A percentile compares a stretch with the other conserved stretches of the same genome.
Conservation (phyloP, 164 flowering plant species). For the Saururus chinensis region DNA sequence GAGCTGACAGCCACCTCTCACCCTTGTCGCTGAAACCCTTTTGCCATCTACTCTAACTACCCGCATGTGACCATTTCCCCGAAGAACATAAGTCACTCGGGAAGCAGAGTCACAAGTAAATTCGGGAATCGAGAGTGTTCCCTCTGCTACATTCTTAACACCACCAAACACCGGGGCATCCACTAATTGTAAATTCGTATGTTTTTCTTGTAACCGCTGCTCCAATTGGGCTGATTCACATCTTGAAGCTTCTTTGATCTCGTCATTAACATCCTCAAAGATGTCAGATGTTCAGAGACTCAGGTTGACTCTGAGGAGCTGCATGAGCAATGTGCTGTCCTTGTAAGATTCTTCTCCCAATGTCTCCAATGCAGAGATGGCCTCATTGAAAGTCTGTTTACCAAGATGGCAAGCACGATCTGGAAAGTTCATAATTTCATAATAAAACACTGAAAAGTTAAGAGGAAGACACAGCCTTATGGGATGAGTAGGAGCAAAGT, state of each 20-base stretch:
- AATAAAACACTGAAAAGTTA: constrained; percentile 82
- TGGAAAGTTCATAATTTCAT: constrained; percentile 81
- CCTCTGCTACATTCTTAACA: no score
- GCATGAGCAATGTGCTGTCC: constrained; percentile 89
- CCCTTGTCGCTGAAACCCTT: no score
- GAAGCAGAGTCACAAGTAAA: no score
- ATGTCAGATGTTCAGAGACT: constrained; percentile 88
- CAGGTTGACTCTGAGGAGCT: constrained; percentile 82
- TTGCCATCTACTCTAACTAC: no score
- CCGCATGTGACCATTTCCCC: no score
- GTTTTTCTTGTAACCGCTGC: no score
- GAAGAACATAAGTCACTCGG: no score
- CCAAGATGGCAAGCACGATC: constrained; percentile 95
- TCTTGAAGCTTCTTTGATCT: constrained; percentile 50
- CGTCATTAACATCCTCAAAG: constrained; percentile 32
- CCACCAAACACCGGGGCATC: no score
- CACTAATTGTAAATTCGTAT: no score
- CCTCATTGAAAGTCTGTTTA: constrained; percentile 81
- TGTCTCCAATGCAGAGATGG: constrained; percentile 81
- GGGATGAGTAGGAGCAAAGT: no score
- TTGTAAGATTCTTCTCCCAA: constrained; percentile 88
- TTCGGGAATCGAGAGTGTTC: no score
- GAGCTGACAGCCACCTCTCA: no score
- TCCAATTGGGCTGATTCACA: constrained; percentile 35
- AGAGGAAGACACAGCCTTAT: constrained; percentile 83